Evolutionary conservation across 352 stramenopile species (phyloP), one percentile per base, ranked within the genome.

Genomic region (Globisporangium solare): DNA sequence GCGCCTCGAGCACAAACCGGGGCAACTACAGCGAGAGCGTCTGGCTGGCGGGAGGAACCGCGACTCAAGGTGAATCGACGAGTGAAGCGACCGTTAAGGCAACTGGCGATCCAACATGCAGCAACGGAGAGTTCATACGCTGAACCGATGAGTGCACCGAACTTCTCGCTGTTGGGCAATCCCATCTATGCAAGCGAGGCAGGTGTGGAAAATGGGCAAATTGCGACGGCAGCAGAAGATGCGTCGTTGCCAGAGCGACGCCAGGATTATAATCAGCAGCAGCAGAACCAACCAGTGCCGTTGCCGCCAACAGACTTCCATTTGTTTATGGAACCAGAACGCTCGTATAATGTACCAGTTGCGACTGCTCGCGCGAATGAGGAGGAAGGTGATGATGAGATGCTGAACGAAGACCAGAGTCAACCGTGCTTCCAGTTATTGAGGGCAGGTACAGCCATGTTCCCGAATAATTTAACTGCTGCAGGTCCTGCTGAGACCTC

Each of bases 391-490:
- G 56, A 61, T 8, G 40, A 39, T 17, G 32, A 43, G 48, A 54
- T 54, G 48, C 27, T 45, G 20, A 39, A 57, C 17, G 50, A 63
- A 27, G 70, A 74, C 22, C 53, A 60, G 51, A 67, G 78, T 13
- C 67, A 78, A 51, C 75, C 75, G 12, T 76, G 66, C 31, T 86
- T 86, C 51, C 70, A 77, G 59, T 27, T 86, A 15, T 56, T 86
- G 31, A 71, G 75, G 5, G 47, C 59, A 0, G 64, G 54, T 48
- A 63, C 59, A 21, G 37, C 46, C 0, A 47, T 76, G 10, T 74
- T 81, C 51, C 41, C 22, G 22, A 22, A n/a, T n/a, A 22, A 18
- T n/a, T 1, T 45, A 17, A 47, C 47, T 17, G 14, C 56, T 6
- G 12, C 47, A 20, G 13, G 40, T 11, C 13, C 24, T 12, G 22